Conservation (phyloP, 495 filamentous ascomycete genomes). For the Penicillium crystallinum region DNA sequence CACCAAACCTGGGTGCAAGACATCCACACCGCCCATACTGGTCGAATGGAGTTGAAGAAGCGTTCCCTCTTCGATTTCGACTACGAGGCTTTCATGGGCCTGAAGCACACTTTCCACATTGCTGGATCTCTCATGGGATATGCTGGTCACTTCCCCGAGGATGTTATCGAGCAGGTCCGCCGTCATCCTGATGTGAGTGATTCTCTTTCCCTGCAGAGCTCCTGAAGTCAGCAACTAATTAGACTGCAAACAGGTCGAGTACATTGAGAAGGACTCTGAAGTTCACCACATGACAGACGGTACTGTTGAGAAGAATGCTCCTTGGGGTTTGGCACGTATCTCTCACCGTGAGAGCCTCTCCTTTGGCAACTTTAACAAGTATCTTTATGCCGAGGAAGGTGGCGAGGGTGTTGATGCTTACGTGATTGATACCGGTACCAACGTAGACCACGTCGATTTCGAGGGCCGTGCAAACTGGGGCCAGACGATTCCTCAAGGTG, state of each 20-base stretch:
- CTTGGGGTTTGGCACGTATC: slow-evolving; percentile 97
- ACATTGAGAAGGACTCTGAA: slow-evolving; percentile 89
- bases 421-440: slow-evolving; percentile 97
- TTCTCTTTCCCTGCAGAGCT: slow-evolving; percentile 3
- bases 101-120: slow-evolving; percentile 95
- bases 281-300: slow-evolving; percentile 67
- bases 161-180: slow-evolving; percentile 87
- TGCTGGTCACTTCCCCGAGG: slow-evolving; percentile 92
- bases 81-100: slow-evolving; percentile 68
- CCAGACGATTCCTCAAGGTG: slow-evolving; percentile 83
- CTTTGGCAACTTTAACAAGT: slow-evolving; percentile 96
- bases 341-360: slow-evolving; percentile 83
- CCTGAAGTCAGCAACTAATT: slow-evolving; percentile 12
- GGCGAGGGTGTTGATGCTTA: slow-evolving; percentile 99
- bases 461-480: slow-evolving; percentile 94
- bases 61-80: slow-evolving; percentile 70
- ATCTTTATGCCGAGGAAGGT: slow-evolving; percentile 82
- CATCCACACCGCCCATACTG: slow-evolving; percentile 50
- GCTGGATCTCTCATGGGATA: slow-evolving; percentile 81
- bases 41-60: slow-evolving; percentile 82
- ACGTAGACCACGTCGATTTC: slow-evolving; percentile 91
- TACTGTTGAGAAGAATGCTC: slow-evolving; percentile 77
- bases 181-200: slow-evolving; percentile 93
- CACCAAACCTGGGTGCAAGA: slow-evolving; percentile 94
- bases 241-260: slow-evolving; percentile 66